Conservation (phyloP, 2,329 filamentous ascomycete species). For the Aureobasidium sp. region DNA sequence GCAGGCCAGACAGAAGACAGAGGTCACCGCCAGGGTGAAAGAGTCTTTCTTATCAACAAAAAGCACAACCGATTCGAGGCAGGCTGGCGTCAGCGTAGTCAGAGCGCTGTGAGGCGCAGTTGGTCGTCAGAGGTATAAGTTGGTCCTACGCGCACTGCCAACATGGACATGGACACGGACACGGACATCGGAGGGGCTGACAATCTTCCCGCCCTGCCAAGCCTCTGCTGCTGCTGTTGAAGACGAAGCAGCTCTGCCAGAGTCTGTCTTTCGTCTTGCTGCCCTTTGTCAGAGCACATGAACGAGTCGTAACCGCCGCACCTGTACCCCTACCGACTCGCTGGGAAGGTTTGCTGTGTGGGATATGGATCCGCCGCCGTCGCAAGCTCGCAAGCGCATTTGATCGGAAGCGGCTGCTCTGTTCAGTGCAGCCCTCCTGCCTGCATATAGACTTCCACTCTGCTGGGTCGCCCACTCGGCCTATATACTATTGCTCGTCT, state of each 20-base stretch:
- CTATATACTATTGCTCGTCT: conserved; percentile 3
- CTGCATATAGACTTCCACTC: conserved; percentile 6
- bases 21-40: not conserved
- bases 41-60: not conserved
- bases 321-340: not conserved
- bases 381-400: not conserved
- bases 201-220: conserved; percentile 1
- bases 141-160: not conserved
- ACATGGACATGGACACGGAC: not conserved
- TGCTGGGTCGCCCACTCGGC: not conserved
- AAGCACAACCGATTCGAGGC: not conserved
- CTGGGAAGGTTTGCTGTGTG: not conserved
- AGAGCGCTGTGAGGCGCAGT: not conserved
- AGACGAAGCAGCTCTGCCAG: not conserved
- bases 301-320: not conserved
- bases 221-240: not conserved
- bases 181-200: not conserved
- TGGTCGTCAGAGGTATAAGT: not conserved
- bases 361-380: not conserved
- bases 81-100: not conserved
- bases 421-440: conserved; percentile 4
- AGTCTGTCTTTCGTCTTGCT: not conserved
- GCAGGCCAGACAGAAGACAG: not conserved
- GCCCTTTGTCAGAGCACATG: not conserved
- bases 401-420: conserved; percentile 6